Conservation (phyloP, 768 basidiomycete species). For the Tubosaeta sp. region DNA sequence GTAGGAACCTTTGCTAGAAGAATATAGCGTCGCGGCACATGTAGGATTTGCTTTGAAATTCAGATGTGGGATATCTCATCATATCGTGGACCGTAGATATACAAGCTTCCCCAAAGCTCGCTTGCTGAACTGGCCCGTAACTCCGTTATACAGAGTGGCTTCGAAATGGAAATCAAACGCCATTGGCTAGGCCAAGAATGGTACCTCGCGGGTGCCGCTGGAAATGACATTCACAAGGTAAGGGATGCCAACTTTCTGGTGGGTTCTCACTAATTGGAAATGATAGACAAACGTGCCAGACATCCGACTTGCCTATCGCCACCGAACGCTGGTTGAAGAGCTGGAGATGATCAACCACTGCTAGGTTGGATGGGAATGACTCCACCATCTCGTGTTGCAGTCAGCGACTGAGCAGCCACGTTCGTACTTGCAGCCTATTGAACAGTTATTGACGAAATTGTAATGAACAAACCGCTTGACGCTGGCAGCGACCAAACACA, state of each 20-base stretch:
- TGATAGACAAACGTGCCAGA: conserved; percentile 94
- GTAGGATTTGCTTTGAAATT: conserved; percentile 38
- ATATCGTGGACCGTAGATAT: conserved; percentile 55
- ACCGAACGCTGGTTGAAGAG: conserved; percentile 85
- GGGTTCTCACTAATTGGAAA: conserved; percentile 4
- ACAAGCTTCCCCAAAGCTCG: conserved; percentile 91
- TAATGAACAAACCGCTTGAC: background rate
- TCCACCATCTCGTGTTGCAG: background rate
- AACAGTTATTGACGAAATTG: background rate
- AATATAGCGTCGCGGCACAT: conserved; percentile 97
- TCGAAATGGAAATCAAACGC: conserved; percentile 97
- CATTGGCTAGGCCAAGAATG: conserved; percentile 93
- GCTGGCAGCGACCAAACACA: background rate
- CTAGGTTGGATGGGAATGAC: no score
- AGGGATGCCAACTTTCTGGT: background rate
- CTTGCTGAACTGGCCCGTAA: conserved; percentile 98
- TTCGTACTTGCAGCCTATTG: background rate
- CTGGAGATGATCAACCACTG: conserved; percentile 56
- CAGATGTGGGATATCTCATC: background rate
- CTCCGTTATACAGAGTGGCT: conserved; percentile 93
- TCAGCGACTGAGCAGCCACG: background rate
- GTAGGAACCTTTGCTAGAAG: conserved; percentile 91
- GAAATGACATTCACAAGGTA: conserved; percentile 96
- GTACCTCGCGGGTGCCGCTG: conserved; percentile 89
- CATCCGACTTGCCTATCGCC: conserved; percentile 84